A percentile compares a stretch with the other conserved stretches of the same genome.
Conservation (phyloP, 1,139 yeast species). For the Yamadazyma siamensis region DNA sequence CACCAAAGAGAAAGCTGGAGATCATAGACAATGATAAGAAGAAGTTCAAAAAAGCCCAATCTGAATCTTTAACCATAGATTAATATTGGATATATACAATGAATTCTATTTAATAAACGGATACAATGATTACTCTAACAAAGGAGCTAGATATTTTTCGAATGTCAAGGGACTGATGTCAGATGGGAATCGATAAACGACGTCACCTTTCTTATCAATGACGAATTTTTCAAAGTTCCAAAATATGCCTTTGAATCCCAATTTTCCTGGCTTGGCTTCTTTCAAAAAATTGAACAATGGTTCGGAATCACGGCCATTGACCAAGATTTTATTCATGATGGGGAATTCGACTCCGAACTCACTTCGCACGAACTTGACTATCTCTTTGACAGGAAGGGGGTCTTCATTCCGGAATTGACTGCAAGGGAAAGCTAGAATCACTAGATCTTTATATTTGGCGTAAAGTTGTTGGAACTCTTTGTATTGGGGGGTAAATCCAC, state of each 20-base stretch:
- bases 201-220: constrained; percentile 68
- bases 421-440: constrained; percentile 41
- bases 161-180: constrained; percentile 63
- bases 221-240: constrained; percentile 97
- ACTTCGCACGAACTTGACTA: constrained; percentile 58
- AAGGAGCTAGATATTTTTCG: constrained; percentile 20
- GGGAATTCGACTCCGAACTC: constrained; percentile 59
- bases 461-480: constrained; percentile 31
- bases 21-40: constrained; percentile 14
- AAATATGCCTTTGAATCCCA: constrained; percentile 78
- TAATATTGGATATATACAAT: no score
- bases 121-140: background rate
- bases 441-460: constrained; percentile 27
- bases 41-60: no score
- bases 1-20: constrained; percentile 15
- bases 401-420: constrained; percentile 72
- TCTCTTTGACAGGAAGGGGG: constrained; percentile 68
- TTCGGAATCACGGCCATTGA: constrained; percentile 30
- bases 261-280: constrained; percentile 38
- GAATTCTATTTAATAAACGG: no score
- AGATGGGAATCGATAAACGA: constrained; percentile 67
- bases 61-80: no score
- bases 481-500: constrained; percentile 46
- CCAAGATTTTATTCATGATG: constrained; percentile 32
- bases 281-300: constrained; percentile 34